Percentiles rank a stretch among this genome's conserved stretches.
phyloP scores from a whole-genome alignment of 768 basidiomycete species.

The Porpolomopsis calyptriformis region DNA sequence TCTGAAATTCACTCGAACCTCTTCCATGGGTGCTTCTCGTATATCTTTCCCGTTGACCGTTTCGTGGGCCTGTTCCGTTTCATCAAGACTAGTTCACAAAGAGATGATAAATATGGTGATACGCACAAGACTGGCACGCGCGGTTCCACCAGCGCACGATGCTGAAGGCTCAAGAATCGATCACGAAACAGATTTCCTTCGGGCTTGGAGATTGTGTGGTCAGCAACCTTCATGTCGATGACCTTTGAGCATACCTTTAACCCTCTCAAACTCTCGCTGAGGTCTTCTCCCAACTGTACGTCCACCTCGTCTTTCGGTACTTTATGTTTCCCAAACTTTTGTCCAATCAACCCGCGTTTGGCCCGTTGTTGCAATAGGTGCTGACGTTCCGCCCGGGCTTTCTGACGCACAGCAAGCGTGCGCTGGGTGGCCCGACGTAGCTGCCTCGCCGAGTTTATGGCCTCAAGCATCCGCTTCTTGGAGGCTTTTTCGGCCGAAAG shows the following conservation, averaged over 20 bases:
- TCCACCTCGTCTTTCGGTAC: constrained; percentile 60
- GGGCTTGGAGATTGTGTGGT: constrained; percentile 38
- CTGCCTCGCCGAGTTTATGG: constrained; percentile 44
- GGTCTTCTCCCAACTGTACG: constrained; percentile 85
- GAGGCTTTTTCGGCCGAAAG: constrained; percentile 48
- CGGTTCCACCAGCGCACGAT: constrained; percentile 80
- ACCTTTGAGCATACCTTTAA: constrained; percentile 53
- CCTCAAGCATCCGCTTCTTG: constrained; percentile 49
- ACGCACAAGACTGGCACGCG: constrained; percentile 68
- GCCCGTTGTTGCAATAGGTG: constrained; percentile 38
- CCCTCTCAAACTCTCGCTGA: constrained; percentile 72
- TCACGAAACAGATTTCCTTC: constrained; percentile 92
- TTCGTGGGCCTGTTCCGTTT: constrained; percentile 36
- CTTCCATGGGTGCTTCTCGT: constrained; percentile 77
- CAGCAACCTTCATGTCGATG: background rate
- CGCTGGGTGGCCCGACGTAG: constrained; percentile 35
- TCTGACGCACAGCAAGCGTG: constrained; percentile 29
- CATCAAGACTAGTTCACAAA: background rate
- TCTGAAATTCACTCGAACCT: constrained; percentile 54
- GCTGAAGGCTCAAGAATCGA: constrained; percentile 78
- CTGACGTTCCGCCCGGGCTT: constrained; percentile 32
- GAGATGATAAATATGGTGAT: background rate
- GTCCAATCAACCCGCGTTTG: constrained; percentile 57
- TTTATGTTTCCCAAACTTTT: constrained; percentile 68
- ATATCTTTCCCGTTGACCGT: constrained; percentile 46